Evolutionary conservation across 2,329 filamentous ascomycete species (phyloP), one percentile per base, ranked within the genome.

Genomic region (Phyllosticta capitalensis): DNA sequence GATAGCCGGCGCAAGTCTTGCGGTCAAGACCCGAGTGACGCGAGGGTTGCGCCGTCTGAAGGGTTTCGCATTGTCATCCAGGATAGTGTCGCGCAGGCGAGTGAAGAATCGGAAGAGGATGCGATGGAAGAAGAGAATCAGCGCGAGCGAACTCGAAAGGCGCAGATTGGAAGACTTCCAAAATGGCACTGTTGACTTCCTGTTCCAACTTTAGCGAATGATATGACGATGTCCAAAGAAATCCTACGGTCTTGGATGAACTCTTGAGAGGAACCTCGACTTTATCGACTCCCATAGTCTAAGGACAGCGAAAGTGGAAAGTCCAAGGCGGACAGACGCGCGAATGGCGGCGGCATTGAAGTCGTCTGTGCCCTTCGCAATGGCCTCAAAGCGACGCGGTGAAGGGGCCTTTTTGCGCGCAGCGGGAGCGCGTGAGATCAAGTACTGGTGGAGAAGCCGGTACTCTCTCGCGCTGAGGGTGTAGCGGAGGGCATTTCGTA

Each of bases 71-170:
- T 89, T 83, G n/a, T 89, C 83, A 38, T 88, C 86, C 50, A 95
- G 83, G 3, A 99, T 79, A 64, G 90, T 90, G 1, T 82, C 79
- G 54, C 92, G 86, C 51, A 97, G 78, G 26, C 90, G 84, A 24
- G 83, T 83, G 67, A 97, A 89, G 79, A 97, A 96, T 61, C 92
- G 89, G 75, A 92, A 90, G 24, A 97, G 84, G 0, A 96, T 79
- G 28, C 94, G 85, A 72, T 99, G 94, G 62, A 95, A 83, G 51
- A 97, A 83, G 20, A 97, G 81, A 63, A 96, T 90, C 2, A 89
- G 82, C 17, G 91, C 92, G 14, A 96, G 80, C 0, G 90, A 94
- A 9, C 92, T 78, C 0, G 91, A 92, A 9, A 96, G 79, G 59
- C 91, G 83, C 55, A 94, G 78, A 22, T 88, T 87, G 0, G 86